Conservation (phyloP, 2,329 filamentous ascomycete species). For the Penicillium brevicompactum region DNA sequence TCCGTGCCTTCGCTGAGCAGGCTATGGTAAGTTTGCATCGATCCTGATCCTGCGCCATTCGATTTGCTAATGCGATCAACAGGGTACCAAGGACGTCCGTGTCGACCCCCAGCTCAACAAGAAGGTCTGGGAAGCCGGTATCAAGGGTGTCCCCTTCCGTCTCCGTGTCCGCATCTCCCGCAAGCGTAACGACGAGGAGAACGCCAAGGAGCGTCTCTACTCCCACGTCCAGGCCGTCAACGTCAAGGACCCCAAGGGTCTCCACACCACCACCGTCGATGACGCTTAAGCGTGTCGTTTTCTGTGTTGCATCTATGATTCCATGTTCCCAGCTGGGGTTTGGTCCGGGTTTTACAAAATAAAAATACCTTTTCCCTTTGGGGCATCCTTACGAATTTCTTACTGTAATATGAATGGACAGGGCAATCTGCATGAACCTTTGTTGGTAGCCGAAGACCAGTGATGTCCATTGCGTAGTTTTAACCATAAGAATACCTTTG, state of each 20-base stretch:
- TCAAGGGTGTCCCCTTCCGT: constrained; percentile 98
- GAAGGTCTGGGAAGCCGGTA: constrained; percentile 99
- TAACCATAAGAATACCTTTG: too few species aligned
- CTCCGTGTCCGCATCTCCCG: constrained; percentile 97
- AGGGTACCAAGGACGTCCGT: constrained; percentile 97
- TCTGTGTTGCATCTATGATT: constrained; percentile 28
- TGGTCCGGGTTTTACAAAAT: constrained; percentile 29
- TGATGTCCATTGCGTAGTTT: background rate
- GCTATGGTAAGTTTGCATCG: constrained; percentile 78
- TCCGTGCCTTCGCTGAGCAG: constrained; percentile 87
- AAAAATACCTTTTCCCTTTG: constrained; percentile 27
- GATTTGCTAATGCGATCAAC: constrained; percentile 13
- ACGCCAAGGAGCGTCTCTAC: constrained; percentile 99
- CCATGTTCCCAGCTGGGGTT: constrained; percentile 28
- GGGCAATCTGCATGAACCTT: background rate
- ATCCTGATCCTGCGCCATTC: background rate
- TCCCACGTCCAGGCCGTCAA: constrained; percentile 99
- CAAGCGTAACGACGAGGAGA: constrained; percentile 99
- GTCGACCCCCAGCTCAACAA: constrained; percentile 99
- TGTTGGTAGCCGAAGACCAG: background rate
- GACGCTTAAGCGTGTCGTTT: constrained; percentile 52
- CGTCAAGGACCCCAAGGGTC: constrained; percentile 98
- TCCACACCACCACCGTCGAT: constrained; percentile 85
- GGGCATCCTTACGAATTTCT: constrained; percentile 6
- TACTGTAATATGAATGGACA: background rate